Base-by-base conservation (phyloP, 768 basidiomycete species). In the Xerocomellus chrysenteron region DNA sequence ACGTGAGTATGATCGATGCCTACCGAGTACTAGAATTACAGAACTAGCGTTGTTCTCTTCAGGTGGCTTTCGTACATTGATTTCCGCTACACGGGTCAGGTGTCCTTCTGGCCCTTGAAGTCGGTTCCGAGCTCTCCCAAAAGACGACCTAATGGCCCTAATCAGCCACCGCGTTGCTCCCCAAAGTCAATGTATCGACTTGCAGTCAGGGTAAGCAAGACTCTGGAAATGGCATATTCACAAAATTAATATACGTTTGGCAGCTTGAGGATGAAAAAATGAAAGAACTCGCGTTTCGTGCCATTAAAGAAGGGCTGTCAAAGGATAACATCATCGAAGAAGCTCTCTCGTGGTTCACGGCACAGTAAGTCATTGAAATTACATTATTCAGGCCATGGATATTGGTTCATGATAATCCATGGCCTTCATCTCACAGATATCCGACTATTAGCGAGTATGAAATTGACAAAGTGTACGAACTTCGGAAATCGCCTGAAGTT, bases 121-220 rank as follows among this genome's bases (percentile, higher is more conserved):
- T 68, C 70, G 26, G 50, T 56, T 5, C 52, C 16, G 13, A 41
- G 24, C 17, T 6, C 54, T 28, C 17, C 58, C 33, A 24, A 6
- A 9, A 19, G 9, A 14, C 51, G 14, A 5, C 21, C 14, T 3
- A 41, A 39, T 9, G 32, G 16, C n/a, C 19, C n/a, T 6, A 42
- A 16, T 13, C 39, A 26, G 0, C 43, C 55, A 21, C 59, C 63
- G 5, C 1, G 46, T 19, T 74, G 73, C 26, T 75, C 73, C 17
- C 73, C 74, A 54, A 74, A 75, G 63, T 74, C 73, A 11, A 74
- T 75, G 74, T 75, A 73, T 60, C 70, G 73, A 50, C 61, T 74
- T 10, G 73, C 73, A 24, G 39, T 14, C 17, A 60, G 32, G 21
- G 73, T 74, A 50, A 57, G 66, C 28, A 41, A 36, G 8, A 24